Evolutionary conservation across 1,139 yeast genomes (phyloP), one percentile per base, ranked within the genome.

Genomic region (Geotrichum aggregatum): DNA sequence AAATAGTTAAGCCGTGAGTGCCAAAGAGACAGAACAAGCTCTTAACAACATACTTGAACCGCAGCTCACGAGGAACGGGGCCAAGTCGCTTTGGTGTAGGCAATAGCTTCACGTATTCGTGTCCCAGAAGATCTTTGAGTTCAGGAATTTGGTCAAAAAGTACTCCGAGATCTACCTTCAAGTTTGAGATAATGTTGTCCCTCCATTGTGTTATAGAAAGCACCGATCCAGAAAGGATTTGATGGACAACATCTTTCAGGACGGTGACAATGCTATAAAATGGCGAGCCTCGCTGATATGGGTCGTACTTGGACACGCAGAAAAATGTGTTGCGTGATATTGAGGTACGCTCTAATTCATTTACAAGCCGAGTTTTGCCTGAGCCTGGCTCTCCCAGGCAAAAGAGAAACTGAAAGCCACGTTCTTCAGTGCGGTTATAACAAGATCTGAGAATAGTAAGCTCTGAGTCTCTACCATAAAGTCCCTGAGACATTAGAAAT

Each of bases 361-460:
- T 67, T n/a, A 78, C 62, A 4, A 78, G 58, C 3, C 76, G 64
- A 0, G 80, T 68, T 61, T 77, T 78, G 3, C 83, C 83, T 3
- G 70, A 63, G 0, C 83, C 83, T 0, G 74, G 60, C n/a, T 67
- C 71, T 5, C 83, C 83, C 1, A 67, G 59, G 8, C 78, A 62
- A 13, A 77, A 60, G 1, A 76, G 58, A 14, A 72, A 56, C 54
- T 71, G 70, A 13, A 69, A 57, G 63, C 68, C 54, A 33, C 58
- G 51, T 36, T 59, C 57, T 44, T 60, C 54, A 7, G 56, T 59
- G 35, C 60, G 55, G 47, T 70, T 66, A 54, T 71, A 69, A 2
- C 61, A 57, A 1, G 66, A 61, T 30, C 64, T 64, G 6, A 74
- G 61, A 18, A 59, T 55, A 3, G 65, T 57, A 48, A 71, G 59